Evolutionary conservation across 2,329 filamentous ascomycete genomes (phyloP), one percentile per base, ranked within the genome.

Genomic region (Davidsoniella eucalypti): DNA sequence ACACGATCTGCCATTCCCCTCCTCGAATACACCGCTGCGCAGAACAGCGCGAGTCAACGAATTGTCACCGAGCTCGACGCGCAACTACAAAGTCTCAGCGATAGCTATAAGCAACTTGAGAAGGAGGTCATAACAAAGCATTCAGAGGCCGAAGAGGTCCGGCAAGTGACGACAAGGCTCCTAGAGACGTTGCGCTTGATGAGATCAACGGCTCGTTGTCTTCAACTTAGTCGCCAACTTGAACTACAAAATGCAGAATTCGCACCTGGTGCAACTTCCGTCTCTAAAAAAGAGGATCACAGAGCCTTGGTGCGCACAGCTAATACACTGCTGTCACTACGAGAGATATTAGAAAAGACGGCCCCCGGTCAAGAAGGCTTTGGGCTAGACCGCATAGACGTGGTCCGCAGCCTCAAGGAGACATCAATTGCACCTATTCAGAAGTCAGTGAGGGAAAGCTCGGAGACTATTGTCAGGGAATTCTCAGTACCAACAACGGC

Each of bases 101-200:
- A 87, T 58, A 87, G 84, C 62, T 95, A 94, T 67, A 76, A 78
- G 55, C 79, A 90, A 56, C 72, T 96, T 23, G 83, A 94, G 65
- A 82, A 79, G 61, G 87, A 96, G 61, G 87, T 96, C 41, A 73
- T 87, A 48, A 76, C 83, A 58, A 86, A 90, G 58, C 85, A 94
- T 68, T 82, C 86, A 58, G 81, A 82, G 51, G 90, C 92, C 0
- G 84, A 93, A 51, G 80, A 92, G 64, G 84, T 94, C 6, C 76
- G 82, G 8, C 65, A 81, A 48, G 84, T 86, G 9, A 84, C 86
- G 1, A 76, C 84, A 58, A 75, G 87, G 9, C 72, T 95, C 25
- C 86, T 86, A 72, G 78, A 85, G 59, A 87, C 88, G 0, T 70
- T 94, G 54, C 76, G 79, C 54, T 69, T 96, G 2, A 84, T 83